phyloP scores from a whole-genome alignment of 306 rosid genomes.

The Ziziphus jujuba region DNA sequence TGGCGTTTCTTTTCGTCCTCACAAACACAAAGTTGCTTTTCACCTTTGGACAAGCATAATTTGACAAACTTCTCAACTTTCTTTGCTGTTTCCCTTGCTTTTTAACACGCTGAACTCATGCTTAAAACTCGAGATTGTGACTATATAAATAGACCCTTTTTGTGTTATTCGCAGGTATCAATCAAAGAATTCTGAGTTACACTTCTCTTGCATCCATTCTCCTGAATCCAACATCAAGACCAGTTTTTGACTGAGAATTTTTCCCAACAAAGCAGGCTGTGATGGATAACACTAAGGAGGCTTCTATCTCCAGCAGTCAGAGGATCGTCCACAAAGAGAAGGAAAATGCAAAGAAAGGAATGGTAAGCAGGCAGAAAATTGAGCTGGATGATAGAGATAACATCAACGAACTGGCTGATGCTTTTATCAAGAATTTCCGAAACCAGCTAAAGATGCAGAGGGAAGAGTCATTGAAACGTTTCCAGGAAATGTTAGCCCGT shows the following conservation, averaged over 20 bases:
- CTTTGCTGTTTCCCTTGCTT: constrained; percentile 25
- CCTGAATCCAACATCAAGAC: constrained; percentile 2
- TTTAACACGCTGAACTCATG: constrained; percentile 29
- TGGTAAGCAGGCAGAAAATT: background rate
- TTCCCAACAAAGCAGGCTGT: constrained; percentile 2
- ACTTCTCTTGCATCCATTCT: background rate
- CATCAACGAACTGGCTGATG: constrained; percentile 50
- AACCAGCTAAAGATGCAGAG: constrained; percentile 54
- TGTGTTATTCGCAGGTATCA: constrained; percentile 12
- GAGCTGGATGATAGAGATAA: constrained; percentile 34
- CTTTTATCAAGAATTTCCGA: constrained; percentile 60
- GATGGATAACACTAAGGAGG: constrained; percentile 49
- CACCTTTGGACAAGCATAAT: background rate
- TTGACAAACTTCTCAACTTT: constrained; percentile 5
- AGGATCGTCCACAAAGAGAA: constrained; percentile 16
- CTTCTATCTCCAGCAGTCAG: constrained; percentile 16
- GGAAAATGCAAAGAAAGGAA: constrained; percentile 23
- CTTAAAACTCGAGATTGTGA: constrained; percentile 11
- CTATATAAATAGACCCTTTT: constrained; percentile 18
- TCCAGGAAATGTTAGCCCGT: constrained; percentile 37
- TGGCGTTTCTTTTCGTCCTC: background rate
- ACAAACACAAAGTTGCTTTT: background rate
- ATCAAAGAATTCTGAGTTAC: constrained; percentile 1
- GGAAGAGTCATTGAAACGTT: constrained; percentile 44
- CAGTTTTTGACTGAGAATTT: background rate